A percentile compares a stretch with the other conserved stretches of the same genome.
phyloP scores from a whole-genome alignment of 2,329 filamentous ascomycete genomes.

The Biscogniauxia sp. region DNA sequence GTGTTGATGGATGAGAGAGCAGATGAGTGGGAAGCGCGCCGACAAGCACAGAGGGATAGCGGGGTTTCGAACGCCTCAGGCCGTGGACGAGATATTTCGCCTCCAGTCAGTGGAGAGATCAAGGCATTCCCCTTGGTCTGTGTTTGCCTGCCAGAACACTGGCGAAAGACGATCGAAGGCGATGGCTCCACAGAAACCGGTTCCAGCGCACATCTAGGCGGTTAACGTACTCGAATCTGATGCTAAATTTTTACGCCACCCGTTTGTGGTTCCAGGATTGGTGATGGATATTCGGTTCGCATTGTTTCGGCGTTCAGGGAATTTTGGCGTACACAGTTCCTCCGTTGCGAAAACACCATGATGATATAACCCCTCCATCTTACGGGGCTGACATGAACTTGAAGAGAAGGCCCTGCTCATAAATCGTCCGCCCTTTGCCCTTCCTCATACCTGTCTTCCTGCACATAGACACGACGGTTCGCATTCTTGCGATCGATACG shows the following conservation, averaged over 20 bases:
- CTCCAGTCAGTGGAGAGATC: constrained; percentile 73
- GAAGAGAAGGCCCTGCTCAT: constrained; percentile 4
- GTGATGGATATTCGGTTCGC: constrained; percentile 26
- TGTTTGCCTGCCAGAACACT: constrained; percentile 91
- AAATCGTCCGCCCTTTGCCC: constrained; percentile 10
- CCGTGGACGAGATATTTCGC: constrained; percentile 57
- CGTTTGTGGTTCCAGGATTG: constrained; percentile 19
- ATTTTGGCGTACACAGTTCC: constrained; percentile 6
- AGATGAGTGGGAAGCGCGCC: constrained; percentile 81
- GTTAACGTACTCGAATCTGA: constrained; percentile 24
- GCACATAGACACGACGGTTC: constrained; percentile 32
- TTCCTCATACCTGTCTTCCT: constrained; percentile 14
- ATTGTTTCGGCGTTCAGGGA: constrained; percentile 40
- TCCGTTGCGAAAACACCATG: background rate
- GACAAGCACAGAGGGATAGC: constrained; percentile 81
- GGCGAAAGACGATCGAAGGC: constrained; percentile 94
- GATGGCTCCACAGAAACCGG: constrained; percentile 69
- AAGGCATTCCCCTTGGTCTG: constrained; percentile 98
- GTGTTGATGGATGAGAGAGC: constrained; percentile 77
- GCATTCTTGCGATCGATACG: constrained; percentile 35
- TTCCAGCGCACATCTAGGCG: constrained; percentile 38
- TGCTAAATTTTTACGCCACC: constrained; percentile 16
- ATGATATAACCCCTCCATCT: background rate
- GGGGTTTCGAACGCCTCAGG: constrained; percentile 82
- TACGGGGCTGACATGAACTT: background rate